Percentiles rank a stretch among this genome's conserved stretches.
Conservation (phyloP, 805 yeast species). For the Candida ponderosae region DNA sequence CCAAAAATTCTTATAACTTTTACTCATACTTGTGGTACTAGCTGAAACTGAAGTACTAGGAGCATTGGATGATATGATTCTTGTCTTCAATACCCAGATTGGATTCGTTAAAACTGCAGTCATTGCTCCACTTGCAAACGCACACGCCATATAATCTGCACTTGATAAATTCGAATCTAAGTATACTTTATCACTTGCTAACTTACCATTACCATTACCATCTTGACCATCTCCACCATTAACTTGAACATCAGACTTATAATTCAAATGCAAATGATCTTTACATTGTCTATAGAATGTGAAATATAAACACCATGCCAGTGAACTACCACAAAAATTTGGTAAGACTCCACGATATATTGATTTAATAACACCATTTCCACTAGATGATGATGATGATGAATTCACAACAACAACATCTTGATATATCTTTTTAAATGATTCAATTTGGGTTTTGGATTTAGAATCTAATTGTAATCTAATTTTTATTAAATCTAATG, state of each 20-base stretch:
- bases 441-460: constrained; percentile 21
- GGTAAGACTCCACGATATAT: constrained; percentile 74
- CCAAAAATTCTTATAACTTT: constrained; percentile 45
- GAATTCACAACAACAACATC: too few relatives aligned
- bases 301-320: constrained; percentile 89
- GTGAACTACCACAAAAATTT: constrained; percentile 74
- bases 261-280: constrained; percentile 23
- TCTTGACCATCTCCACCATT: not conserved
- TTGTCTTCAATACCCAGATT: constrained; percentile 89
- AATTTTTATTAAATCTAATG: constrained; percentile 79
- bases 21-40: constrained; percentile 23
- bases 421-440: constrained; percentile 17
- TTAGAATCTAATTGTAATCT: constrained; percentile 61
- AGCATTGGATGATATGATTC: constrained; percentile 40
- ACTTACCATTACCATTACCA: constrained; percentile 1
- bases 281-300: constrained; percentile 64
- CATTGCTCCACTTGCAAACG: constrained; percentile 64
- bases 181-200: constrained; percentile 3
- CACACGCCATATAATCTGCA: constrained; percentile 41
- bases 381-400: not conserved
- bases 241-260: constrained; percentile 1
- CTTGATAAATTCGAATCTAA: constrained; percentile 31
- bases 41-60: too few relatives aligned
- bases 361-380: constrained; percentile 17
- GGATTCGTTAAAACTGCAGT: constrained; percentile 85